Conservation (phyloP, 768 basidiomycete genomes). For the Auricularia cornea region DNA sequence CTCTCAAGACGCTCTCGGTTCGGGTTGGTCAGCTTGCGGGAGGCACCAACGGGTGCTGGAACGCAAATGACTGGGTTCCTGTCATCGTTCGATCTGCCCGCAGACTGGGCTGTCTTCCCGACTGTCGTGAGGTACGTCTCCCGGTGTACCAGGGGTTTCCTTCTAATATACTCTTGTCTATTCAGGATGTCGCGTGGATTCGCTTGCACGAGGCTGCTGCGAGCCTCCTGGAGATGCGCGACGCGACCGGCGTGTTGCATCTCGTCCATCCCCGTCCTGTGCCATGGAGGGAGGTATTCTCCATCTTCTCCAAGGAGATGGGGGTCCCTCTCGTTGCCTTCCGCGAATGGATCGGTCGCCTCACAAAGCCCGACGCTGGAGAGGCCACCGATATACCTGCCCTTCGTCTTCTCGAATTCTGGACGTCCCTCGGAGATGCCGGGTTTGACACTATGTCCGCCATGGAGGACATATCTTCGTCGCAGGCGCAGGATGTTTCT, state of each 20-base stretch:
- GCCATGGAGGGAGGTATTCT: slow-evolving; percentile 13
- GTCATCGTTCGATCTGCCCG: slow-evolving; percentile 29
- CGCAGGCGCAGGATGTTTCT: background rate
- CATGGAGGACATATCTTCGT: background rate
- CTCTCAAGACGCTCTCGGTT: slow-evolving; percentile 25
- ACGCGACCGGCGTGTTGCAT: slow-evolving; percentile 12
- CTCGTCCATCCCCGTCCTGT: slow-evolving; percentile 16
- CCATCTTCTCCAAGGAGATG: slow-evolving; percentile 11
- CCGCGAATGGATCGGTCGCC: slow-evolving; percentile 14
- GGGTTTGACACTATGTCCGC: background rate
- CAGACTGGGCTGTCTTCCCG: slow-evolving; percentile 26
- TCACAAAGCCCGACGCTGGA: slow-evolving; percentile 5
- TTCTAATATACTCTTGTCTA: too few relatives aligned
- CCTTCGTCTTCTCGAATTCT: slow-evolving; percentile 19
- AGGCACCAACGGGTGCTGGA: slow-evolving; percentile 30
- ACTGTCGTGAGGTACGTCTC: slow-evolving; percentile 19
- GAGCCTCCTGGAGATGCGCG: slow-evolving; percentile 18
- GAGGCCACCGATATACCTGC: slow-evolving; percentile 11
- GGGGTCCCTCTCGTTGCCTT: slow-evolving; percentile 17
- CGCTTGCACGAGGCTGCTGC: slow-evolving; percentile 17
- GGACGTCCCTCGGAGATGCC: background rate
- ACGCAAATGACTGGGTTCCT: slow-evolving; percentile 38
- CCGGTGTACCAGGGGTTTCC: too few relatives aligned
- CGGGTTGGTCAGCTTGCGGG: slow-evolving; percentile 34
- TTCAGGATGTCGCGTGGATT: slow-evolving; percentile 18